Conservation (phyloP, 1,284 basidiomycete genomes). For the Erythrobasidium hasegawianum region DNA sequence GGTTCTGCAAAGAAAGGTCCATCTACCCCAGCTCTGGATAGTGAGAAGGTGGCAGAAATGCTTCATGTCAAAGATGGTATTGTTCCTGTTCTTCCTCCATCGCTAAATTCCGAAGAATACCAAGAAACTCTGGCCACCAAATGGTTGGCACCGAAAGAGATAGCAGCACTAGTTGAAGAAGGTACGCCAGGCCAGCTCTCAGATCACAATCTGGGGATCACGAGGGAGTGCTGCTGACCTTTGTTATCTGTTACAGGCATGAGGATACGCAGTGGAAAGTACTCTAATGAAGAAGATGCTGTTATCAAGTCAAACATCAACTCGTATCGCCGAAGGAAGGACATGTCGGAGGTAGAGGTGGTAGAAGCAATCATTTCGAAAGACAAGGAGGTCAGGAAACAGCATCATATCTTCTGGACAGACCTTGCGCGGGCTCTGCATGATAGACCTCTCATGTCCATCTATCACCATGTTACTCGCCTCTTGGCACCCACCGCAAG, state of each 20-base stretch:
- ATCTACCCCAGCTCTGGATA: no score
- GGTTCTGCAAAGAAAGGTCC: no score
- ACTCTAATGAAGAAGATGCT: slow-evolving; percentile 67
- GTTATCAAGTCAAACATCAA: slow-evolving; percentile 63
- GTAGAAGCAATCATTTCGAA: slow-evolving; percentile 63
- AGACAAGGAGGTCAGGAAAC: slow-evolving; percentile 58
- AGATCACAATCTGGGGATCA: no score
- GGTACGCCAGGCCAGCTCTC: not conserved
- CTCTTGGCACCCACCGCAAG: slow-evolving; percentile 62
- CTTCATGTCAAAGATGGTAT: no score
- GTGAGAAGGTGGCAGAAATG: no score
- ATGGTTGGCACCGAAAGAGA: slow-evolving; percentile 16
- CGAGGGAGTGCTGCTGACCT: no score
- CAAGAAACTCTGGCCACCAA: slow-evolving; percentile 18
- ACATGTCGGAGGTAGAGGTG: slow-evolving; percentile 57
- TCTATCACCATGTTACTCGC: slow-evolving; percentile 73
- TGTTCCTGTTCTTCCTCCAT: slow-evolving; percentile 4
- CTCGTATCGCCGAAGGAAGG: slow-evolving; percentile 57
- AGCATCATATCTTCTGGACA: slow-evolving; percentile 62
- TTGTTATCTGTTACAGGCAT: slow-evolving; percentile 55
- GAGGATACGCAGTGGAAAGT: slow-evolving; percentile 76
- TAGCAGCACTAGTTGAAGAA: slow-evolving; percentile 11
- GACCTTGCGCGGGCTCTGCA: slow-evolving; percentile 67
- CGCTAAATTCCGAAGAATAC: slow-evolving; percentile 6
- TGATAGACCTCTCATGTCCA: slow-evolving; percentile 68